Conservation (phyloP, 306 rosid genomes). For the Medicago lupulina region DNA sequence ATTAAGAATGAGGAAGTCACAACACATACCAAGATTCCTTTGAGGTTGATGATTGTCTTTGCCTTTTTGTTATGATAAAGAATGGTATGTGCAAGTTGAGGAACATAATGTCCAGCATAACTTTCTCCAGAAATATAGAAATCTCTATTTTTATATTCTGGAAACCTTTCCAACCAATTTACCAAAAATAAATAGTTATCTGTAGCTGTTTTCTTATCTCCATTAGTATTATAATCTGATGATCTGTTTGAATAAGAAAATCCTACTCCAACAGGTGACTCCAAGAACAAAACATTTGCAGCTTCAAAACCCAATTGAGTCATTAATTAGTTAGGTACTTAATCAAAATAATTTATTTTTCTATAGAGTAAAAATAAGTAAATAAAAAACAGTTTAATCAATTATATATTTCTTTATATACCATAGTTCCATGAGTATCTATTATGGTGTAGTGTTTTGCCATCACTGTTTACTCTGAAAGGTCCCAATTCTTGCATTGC, state of each 20-base stretch:
- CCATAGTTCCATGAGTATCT: slow-evolving; percentile 80
- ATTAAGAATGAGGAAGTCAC: slow-evolving; percentile 19
- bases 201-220: slow-evolving; percentile 75
- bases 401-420: slow-evolving; percentile 29
- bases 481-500: slow-evolving; percentile 99
- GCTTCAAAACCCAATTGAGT: slow-evolving; percentile 49
- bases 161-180: slow-evolving; percentile 91
- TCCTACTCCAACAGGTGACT: slow-evolving; percentile 95
- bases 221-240: slow-evolving; percentile 61
- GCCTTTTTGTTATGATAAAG: slow-evolving; percentile 62
- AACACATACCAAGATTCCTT: slow-evolving; percentile 80
- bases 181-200: slow-evolving; percentile 71
- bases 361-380: background rate
- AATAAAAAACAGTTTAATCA: background rate
- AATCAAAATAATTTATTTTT: background rate
- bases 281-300: slow-evolving; percentile 87
- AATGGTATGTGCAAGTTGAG: slow-evolving; percentile 88
- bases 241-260: slow-evolving; percentile 88
- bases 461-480: slow-evolving; percentile 86
- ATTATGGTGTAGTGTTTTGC: slow-evolving; percentile 74
- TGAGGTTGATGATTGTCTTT: slow-evolving; percentile 68
- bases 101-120: slow-evolving; percentile 95
- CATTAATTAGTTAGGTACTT: background rate
- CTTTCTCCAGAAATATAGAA: slow-evolving; percentile 91
- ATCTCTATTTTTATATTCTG: slow-evolving; percentile 71